Percentiles rank a stretch among this genome's conserved stretches.
Evolutionary conservation across 2,329 filamentous ascomycete genomes (phyloP).

Genomic region (Rutstroemia sp.): DNA sequence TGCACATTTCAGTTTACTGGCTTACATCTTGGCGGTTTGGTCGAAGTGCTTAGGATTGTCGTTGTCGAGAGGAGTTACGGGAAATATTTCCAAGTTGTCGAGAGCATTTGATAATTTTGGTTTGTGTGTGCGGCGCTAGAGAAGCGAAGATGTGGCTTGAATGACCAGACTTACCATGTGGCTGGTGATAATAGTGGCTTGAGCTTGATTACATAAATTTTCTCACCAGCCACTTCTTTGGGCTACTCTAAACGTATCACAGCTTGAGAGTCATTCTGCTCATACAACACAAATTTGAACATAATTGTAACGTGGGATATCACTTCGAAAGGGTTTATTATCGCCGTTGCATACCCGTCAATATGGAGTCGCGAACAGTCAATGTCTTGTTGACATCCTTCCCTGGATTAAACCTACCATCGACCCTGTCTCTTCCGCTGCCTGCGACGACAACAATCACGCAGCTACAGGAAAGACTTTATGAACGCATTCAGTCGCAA

Average conservation of each 20-base stretch:
- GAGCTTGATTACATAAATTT: neutral
- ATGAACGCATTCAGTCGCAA: constrained; percentile 51
- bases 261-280: no score
- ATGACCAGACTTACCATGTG: neutral
- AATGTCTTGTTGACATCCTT: constrained; percentile 85
- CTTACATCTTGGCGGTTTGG: constrained; percentile 40
- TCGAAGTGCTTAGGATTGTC: constrained; percentile 11
- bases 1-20: neutral
- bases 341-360: neutral
- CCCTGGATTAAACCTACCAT: constrained; percentile 70
- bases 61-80: constrained; percentile 14
- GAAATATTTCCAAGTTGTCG: neutral
- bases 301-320: neutral
- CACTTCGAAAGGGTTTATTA: neutral
- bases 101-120: constrained; percentile 5
- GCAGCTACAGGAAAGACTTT: constrained; percentile 57
- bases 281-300: no score
- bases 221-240: neutral
- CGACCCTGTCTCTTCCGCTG: constrained; percentile 75
- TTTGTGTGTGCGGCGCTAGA: constrained; percentile 11
- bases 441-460: constrained; percentile 55
- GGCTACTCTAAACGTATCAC: neutral
- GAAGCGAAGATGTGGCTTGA: constrained; percentile 14
- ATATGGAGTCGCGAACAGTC: constrained; percentile 52
- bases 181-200: fast-evolving